These are phyloP conservation scores for Picea engelmannii DNA, from an alignment of 83 land plant species.

Conservation along the genomic window DNA sequence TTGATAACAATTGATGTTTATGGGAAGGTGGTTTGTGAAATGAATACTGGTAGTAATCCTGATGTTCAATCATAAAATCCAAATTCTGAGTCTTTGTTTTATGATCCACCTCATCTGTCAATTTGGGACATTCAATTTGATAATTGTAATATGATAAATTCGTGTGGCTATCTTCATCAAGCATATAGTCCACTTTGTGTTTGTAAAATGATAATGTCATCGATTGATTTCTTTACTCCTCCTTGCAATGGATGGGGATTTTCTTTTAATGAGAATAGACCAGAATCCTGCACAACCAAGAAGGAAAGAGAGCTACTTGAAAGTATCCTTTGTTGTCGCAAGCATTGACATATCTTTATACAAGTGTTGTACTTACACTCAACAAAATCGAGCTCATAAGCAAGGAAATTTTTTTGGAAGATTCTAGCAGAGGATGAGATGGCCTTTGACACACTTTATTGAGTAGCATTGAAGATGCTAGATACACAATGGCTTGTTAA, in stretches of 20 bases:
- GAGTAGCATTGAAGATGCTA: too few species aligned
- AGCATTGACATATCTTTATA: not conserved
- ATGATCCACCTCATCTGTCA: conserved; percentile 67
- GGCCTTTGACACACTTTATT: too few species aligned
- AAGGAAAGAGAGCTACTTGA: not conserved
- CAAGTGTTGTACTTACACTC: not conserved
- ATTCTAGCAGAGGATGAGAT: too few species aligned
- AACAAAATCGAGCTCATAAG: too few species aligned
- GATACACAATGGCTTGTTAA: conserved; percentile 79
- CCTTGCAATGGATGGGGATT: conserved; percentile 21
- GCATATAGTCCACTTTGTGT: conserved; percentile 87
- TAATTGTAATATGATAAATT: conserved; percentile 79
- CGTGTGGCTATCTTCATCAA: conserved; percentile 48
- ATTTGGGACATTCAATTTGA: conserved; percentile 81
- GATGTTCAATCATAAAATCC: conserved; percentile 4
- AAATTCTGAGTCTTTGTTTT: conserved; percentile 40
- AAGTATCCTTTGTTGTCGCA: not conserved
- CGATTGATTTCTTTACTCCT: conserved; percentile 63
- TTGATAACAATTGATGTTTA: not conserved
- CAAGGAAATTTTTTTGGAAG: too few species aligned
- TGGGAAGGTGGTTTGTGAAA: not conserved
- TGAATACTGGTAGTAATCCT: not conserved
- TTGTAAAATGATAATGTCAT: conserved; percentile 81
- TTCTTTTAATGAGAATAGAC: conserved; percentile 21
- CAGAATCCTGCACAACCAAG: conserved; percentile 7